Evolutionary conservation across 2,329 filamentous ascomycete species (phyloP).

Genomic region (Dactylella cylindrospora): DNA sequence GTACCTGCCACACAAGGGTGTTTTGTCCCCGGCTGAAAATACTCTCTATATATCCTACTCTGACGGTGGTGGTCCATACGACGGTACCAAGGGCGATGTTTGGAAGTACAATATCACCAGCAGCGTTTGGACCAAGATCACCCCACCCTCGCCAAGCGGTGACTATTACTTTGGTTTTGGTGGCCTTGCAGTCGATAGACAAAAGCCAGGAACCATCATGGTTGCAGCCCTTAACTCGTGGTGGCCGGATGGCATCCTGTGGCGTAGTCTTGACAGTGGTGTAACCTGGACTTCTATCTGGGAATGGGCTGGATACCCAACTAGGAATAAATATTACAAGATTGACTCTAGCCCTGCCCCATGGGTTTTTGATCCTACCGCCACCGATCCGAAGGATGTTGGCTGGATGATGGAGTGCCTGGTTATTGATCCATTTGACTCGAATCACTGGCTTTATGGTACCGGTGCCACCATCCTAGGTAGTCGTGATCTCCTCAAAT

Average conservation of each 20-base stretch:
- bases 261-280: constrained; percentile 60
- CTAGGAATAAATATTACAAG: constrained; percentile 56
- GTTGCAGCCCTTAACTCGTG: constrained; percentile 62
- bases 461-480: constrained; percentile 61
- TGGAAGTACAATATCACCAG: constrained; percentile 59
- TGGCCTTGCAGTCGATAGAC: constrained; percentile 59
- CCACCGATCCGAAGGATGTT: constrained; percentile 56
- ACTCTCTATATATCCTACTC: constrained; percentile 61
- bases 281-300: constrained; percentile 60
- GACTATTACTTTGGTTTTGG: constrained; percentile 58
- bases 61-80: constrained; percentile 61
- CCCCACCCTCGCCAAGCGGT: constrained; percentile 54
- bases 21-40: constrained; percentile 58
- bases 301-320: constrained; percentile 57
- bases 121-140: constrained; percentile 61
- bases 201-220: constrained; percentile 61
- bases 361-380: constrained; percentile 59
- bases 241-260: constrained; percentile 63
- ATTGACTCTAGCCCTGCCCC: constrained; percentile 58
- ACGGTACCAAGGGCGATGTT: constrained; percentile 59
- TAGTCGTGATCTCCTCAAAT: constrained; percentile 60
- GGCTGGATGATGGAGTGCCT: constrained; percentile 65
- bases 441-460: constrained; percentile 64
- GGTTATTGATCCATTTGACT: constrained; percentile 62
- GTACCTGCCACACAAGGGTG: constrained; percentile 61